Conservation (phyloP, 257 asterid genomes). For the Agastache rugosa region DNA sequence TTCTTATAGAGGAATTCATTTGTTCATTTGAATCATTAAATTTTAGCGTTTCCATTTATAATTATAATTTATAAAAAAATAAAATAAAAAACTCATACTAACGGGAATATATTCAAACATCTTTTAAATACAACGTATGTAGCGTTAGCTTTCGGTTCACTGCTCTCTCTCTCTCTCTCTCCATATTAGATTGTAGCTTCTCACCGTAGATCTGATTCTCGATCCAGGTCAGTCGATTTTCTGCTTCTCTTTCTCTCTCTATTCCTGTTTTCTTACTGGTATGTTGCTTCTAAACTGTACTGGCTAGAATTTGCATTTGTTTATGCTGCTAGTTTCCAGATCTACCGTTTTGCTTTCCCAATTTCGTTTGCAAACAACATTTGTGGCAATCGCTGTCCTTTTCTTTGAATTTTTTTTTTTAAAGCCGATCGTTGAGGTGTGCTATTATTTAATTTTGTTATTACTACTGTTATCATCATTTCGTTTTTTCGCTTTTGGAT, state of each 20-base stretch:
- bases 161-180: not conserved
- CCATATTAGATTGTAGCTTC: constrained; percentile 16
- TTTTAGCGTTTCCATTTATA: not conserved
- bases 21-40: not conserved
- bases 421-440: not conserved
- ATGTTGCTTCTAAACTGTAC: not conserved
- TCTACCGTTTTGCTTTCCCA: constrained; percentile 37
- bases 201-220: constrained; percentile 41
- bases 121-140: constrained; percentile 28
- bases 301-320: constrained; percentile 15
- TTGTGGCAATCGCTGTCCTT: constrained; percentile 2
- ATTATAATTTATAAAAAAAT: not conserved
- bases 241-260: not conserved
- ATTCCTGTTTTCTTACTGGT: not conserved
- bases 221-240: constrained; percentile 26
- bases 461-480: not conserved
- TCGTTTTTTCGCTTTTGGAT: not conserved
- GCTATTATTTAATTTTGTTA: constrained; percentile 1
- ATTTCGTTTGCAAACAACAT: constrained; percentile 4
- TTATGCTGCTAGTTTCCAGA: constrained; percentile 30
- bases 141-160: constrained; percentile 25
- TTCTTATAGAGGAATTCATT: too few relatives aligned
- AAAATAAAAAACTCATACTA: not conserved
- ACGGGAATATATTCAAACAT: constrained; percentile 32
- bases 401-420: not conserved